phyloP scores from a whole-genome alignment of 768 basidiomycete species.

The Trametes maxima region DNA sequence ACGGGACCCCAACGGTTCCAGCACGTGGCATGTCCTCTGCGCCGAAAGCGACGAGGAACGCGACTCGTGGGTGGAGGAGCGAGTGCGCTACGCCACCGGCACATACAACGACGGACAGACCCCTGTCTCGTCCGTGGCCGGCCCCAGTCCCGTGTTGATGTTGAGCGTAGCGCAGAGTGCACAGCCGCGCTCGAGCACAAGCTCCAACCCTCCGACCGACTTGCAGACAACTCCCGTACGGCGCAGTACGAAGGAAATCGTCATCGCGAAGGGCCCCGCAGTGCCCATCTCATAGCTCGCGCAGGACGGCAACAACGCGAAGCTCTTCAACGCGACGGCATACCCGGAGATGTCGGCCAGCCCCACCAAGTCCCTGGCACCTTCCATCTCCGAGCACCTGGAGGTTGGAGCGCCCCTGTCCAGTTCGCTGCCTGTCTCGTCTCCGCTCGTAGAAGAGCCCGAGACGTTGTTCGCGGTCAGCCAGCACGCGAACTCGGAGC shows the following conservation, averaged over 20 bases:
- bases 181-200: constrained; percentile 60
- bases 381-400: constrained; percentile 46
- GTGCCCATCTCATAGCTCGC: constrained; percentile 60
- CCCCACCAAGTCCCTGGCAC: constrained; percentile 44
- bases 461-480: constrained; percentile 36
- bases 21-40: constrained; percentile 88
- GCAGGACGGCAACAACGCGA: constrained; percentile 57
- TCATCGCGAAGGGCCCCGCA: constrained; percentile 54
- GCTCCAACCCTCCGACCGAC: constrained; percentile 48
- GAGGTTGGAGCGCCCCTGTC: constrained; percentile 65
- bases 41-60: constrained; percentile 94
- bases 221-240: constrained; percentile 38
- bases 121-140: constrained; percentile 33
- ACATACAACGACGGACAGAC: constrained; percentile 71
- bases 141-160: constrained; percentile 20
- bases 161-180: constrained; percentile 3
- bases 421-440: constrained; percentile 54
- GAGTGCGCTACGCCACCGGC: constrained; percentile 86
- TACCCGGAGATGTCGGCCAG: constrained; percentile 21
- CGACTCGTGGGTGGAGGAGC: constrained; percentile 92
- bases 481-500: constrained; percentile 76
- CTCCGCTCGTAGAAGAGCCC: constrained; percentile 43
- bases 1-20: constrained; percentile 67
- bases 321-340: constrained; percentile 46
- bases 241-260: constrained; percentile 54